Conservation (phyloP, 345 rosid species). For the Stellera chamaejasme region DNA sequence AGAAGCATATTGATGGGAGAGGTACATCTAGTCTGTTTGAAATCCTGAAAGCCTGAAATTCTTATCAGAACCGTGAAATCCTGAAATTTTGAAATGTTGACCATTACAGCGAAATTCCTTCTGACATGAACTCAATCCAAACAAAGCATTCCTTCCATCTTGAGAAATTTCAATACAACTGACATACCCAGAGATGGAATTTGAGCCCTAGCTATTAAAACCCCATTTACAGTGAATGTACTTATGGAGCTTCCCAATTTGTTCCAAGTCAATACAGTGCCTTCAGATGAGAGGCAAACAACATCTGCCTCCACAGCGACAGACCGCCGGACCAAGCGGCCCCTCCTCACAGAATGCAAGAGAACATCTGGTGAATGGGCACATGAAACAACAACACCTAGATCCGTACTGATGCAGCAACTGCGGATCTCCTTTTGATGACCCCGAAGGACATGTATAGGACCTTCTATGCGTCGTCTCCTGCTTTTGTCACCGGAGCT, state of each 20-base stretch:
- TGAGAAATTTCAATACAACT: constrained; percentile 82
- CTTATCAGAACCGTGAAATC: constrained; percentile 27
- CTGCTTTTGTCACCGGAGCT: constrained; percentile 47
- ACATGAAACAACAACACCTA: constrained; percentile 64
- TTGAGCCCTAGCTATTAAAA: constrained; percentile 48
- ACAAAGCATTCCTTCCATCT: constrained; percentile 69
- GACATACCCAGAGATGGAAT: constrained; percentile 56
- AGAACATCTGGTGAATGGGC: constrained; percentile 57
- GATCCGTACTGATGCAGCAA: constrained; percentile 78
- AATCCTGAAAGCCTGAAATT: constrained; percentile 22
- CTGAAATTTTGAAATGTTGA: neutral
- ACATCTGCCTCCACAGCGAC: constrained; percentile 53
- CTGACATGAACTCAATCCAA: constrained; percentile 54
- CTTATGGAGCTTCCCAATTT: constrained; percentile 43
- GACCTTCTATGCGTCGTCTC: constrained; percentile 66
- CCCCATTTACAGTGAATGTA: constrained; percentile 73
- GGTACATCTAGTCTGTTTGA: constrained; percentile 42
- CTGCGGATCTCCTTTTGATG: constrained; percentile 52
- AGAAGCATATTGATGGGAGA: constrained; percentile 74
- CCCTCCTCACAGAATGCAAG: constrained; percentile 72
- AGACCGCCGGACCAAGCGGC: constrained; percentile 66
- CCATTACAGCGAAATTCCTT: constrained; percentile 10
- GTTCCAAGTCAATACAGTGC: constrained; percentile 76
- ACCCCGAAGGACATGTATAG: constrained; percentile 78
- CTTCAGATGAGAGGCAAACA: constrained; percentile 63